Base-by-base conservation (phyloP, 495 filamentous ascomycete genomes). In the Hyaloscypha bicolor region DNA sequence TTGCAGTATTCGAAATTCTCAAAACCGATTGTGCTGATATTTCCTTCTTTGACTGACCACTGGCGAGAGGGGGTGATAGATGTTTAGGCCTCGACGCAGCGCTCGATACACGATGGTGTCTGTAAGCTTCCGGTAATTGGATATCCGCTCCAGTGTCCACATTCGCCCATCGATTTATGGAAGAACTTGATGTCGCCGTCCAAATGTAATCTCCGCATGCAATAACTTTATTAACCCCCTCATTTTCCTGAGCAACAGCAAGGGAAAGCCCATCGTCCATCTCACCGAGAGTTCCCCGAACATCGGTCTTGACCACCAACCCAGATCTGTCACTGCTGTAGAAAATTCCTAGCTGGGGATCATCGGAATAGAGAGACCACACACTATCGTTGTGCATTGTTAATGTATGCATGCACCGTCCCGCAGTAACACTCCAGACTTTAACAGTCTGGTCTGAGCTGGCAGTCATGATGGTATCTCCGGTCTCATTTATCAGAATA, bases 311-410 rank as follows among this genome's bases (percentile, higher is more conserved):
- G 39, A 93, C 94, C 52, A 98, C 90, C 63, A 97, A 75, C 2
- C 95, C 95, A 5, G 92, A 93, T 25, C 93, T 86, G 76, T 99
- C 95, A 72, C 91, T 91, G 37, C 94, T 97, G 78, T 97, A 97
- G 75, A 98, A 97, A 14, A 97, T 86, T 4, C 90, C 89, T 3
- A 99, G 84, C 55, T 89, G 81, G 9, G 93, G 93, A 71, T 97
- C 87, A 60, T 94, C 88, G 0, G 95, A 97, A 73, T 90, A 96
- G 22, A 99, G 83, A 32, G 93, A 95, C 95, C 95, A 99, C 22
- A 99, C 94, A 75, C 93, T 97, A 72, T 96, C 93, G 75, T 95
- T 96, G 75, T 99, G 95, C 95, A 98, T 98, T 19, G 93, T 97
- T 62, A 99, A 82, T 5, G 96, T 99, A 78, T 97, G 91, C 90